Percentiles rank a stretch among this genome's conserved stretches.
Evolutionary conservation across 1,139 yeast species (phyloP).

Genomic region (Hyphopichia buzzinii): DNA sequence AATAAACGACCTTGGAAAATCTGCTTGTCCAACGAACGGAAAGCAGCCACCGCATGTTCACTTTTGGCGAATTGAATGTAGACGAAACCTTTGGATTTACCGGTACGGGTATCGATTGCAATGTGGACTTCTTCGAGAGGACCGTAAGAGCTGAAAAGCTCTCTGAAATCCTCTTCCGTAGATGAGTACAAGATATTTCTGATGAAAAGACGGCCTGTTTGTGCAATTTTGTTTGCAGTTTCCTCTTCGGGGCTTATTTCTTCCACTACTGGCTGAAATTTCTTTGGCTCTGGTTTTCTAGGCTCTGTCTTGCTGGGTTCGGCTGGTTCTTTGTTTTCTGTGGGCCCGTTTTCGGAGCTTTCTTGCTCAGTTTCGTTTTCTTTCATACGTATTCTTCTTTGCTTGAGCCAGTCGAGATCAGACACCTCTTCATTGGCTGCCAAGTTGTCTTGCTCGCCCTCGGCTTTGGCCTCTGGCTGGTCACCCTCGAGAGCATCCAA

Average conservation of each 20-base stretch:
- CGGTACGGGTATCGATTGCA: conserved; percentile 87
- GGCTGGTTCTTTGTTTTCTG: conserved; percentile 9
- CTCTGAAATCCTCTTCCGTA: conserved; percentile 72
- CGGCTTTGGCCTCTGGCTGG: conserved; percentile 10
- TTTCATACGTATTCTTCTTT: conserved; percentile 70
- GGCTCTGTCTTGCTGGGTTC: conserved; percentile 1
- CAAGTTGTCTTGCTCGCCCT: conserved; percentile 21
- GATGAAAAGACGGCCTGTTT: conserved; percentile 81
- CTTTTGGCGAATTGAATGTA: conserved; percentile 69
- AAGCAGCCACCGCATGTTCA: conserved; percentile 76
- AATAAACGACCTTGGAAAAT: conserved; percentile 92
- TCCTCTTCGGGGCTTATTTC: conserved; percentile 36
- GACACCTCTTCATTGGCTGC: conserved; percentile 58
- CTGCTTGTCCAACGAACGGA: conserved; percentile 71
- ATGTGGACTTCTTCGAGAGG: conserved; percentile 77
- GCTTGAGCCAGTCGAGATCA: conserved; percentile 87
- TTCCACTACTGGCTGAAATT: conserved; percentile 18
- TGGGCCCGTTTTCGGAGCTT: too few species aligned
- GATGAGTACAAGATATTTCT: conserved; percentile 83
- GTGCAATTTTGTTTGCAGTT: conserved; percentile 48
- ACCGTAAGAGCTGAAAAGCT: conserved; percentile 58
- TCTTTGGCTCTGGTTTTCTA: conserved; percentile 6
- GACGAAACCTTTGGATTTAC: conserved; percentile 90
- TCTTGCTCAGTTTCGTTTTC: conserved; percentile 39
- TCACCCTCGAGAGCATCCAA: conserved; percentile 11